A percentile compares a stretch with the other conserved stretches of the same genome.
These are phyloP conservation scores for Flaveria brownii DNA, from an alignment of 129 eudicot species.

Conservation along the genomic window DNA sequence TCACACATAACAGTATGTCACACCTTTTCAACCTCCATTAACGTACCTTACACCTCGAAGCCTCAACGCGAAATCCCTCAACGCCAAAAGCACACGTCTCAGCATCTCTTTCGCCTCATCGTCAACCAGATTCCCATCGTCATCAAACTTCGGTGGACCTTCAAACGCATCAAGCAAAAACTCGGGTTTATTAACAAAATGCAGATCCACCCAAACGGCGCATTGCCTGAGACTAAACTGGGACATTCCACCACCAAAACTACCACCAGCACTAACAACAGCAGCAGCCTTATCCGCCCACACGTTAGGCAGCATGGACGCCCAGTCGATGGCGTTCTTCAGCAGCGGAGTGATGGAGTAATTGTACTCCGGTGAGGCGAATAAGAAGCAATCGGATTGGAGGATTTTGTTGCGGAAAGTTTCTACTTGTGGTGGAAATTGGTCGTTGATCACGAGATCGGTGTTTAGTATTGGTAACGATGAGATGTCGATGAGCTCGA, in stretches of 20 bases:
- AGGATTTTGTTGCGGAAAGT: background rate
- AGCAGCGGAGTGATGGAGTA: background rate
- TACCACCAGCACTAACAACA: background rate
- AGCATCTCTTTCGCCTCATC: constrained; percentile 5
- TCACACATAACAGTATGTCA: no score
- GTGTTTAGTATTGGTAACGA: constrained; percentile 11
- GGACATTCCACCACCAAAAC: constrained; percentile 15
- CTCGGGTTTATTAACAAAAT: constrained; percentile 13
- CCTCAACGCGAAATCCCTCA: background rate
- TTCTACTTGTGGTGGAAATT: constrained; percentile 11
- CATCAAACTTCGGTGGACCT: background rate
- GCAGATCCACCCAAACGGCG: background rate
- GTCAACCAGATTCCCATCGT: background rate
- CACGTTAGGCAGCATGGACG: constrained; percentile 2
- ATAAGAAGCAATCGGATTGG: constrained; percentile 6
- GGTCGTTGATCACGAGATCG: background rate
- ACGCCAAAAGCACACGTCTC: background rate
- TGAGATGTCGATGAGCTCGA: constrained; percentile 9
- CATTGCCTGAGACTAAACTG: constrained; percentile 8
- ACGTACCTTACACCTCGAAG: background rate
- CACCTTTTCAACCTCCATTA: background rate
- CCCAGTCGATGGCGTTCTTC: constrained; percentile 17
- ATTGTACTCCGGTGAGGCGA: constrained; percentile 9
- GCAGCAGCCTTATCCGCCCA: constrained; percentile 20
- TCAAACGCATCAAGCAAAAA: constrained; percentile 5